Conservation (phyloP, 768 basidiomycete genomes). For the Neoboletus subvelutipes region DNA sequence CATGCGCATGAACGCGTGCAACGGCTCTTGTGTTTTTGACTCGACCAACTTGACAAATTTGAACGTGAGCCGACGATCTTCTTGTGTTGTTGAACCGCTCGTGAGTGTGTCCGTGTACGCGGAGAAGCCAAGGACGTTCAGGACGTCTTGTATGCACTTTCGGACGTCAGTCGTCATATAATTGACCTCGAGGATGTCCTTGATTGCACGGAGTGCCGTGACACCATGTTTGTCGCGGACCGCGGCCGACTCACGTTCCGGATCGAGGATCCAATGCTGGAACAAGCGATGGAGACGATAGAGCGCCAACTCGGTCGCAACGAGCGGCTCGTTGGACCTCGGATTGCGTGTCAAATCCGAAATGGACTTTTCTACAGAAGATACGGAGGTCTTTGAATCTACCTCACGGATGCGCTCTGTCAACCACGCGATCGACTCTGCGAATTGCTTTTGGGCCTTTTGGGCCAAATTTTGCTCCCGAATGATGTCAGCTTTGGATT, state of each 20-base stretch:
- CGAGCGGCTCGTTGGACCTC: slow-evolving; percentile 40
- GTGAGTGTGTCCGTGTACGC: slow-evolving; percentile 34
- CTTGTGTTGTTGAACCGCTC: slow-evolving; percentile 5
- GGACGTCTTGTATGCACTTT: slow-evolving; percentile 39
- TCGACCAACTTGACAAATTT: slow-evolving; percentile 55
- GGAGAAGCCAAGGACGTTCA: slow-evolving; percentile 49
- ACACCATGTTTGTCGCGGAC: slow-evolving; percentile 49
- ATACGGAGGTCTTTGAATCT: slow-evolving; percentile 14
- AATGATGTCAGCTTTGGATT: slow-evolving; percentile 40
- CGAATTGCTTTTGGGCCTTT: slow-evolving; percentile 42
- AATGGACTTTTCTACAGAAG: slow-evolving; percentile 34
- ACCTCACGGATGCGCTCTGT: slow-evolving; percentile 42
- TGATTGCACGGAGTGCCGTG: slow-evolving; percentile 47
- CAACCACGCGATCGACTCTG: slow-evolving; percentile 52
- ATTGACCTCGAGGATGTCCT: slow-evolving; percentile 40
- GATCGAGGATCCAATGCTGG: slow-evolving; percentile 50
- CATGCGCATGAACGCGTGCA: slow-evolving; percentile 54
- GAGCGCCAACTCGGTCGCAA: slow-evolving; percentile 51
- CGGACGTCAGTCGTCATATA: slow-evolving; percentile 31
- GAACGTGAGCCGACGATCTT: slow-evolving; percentile 42
- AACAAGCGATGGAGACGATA: slow-evolving; percentile 55
- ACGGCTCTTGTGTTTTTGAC: slow-evolving; percentile 39
- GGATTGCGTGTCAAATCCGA: slow-evolving; percentile 46
- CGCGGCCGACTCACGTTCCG: slow-evolving; percentile 34
- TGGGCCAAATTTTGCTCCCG: slow-evolving; percentile 45